Base-by-base conservation (phyloP, 2,329 filamentous ascomycete genomes). In the Venturia carpophila region DNA sequence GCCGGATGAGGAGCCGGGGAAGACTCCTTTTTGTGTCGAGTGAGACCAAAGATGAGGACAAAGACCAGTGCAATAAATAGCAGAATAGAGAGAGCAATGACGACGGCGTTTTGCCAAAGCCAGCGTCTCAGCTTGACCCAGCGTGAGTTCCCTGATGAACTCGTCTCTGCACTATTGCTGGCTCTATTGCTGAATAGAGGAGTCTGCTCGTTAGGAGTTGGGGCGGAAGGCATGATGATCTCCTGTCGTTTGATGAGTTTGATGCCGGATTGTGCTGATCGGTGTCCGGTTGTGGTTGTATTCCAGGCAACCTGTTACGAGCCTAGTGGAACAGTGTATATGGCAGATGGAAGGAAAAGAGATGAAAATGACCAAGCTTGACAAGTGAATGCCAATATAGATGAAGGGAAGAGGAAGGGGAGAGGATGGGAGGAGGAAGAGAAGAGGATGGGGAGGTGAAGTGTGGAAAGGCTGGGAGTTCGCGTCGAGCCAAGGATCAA, bases 111-210 rank as follows among this genome's bases (percentile, higher is more conserved):
- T 42, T 45, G 60, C 39, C 42, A 61, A 9, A 61, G 37, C 37
- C 37, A 61, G 37, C 60, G 41, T 45, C 15, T 41, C 21, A 61
- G 19, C 21, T 61, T 61, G 60, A 24, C 60, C 60, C 60, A 61
- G n/a, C 37, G 60, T 11, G 60, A 61, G 21, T 10, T n/a, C 15
- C 27, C 24, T 7, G 60, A 41, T 27, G 21, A 19, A 15, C 10
- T 39, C 15, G 60, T 17, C 21, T 3, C 19, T 34, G 37, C 21
- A 17, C 39, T 37, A 61, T n/a, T 42, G 19, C 39, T 39, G 34
- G 56, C 56, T 42, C 39, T 17, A 60, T 61, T 61, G 60, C 42
- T 61, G 42, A 61, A 45, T 5, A 61, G 39, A 19, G 60, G 60
- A 15, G 60, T 61, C 21, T 45, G 60, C 21, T 61, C 60, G 9